Conservation (phyloP, 805 yeast genomes). For the Priceomyces medius region DNA sequence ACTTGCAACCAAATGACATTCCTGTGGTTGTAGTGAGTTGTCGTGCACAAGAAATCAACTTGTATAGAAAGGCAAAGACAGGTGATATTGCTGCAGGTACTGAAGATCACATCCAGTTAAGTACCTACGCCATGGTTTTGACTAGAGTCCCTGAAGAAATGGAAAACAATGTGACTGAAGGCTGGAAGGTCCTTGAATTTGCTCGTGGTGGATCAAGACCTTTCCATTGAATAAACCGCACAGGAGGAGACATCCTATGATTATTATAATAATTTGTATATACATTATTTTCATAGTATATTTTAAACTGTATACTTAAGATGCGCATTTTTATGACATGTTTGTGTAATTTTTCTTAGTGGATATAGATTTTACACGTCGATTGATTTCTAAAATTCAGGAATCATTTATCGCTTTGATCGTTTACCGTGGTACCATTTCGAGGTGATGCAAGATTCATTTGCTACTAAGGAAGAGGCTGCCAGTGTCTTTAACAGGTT, state of each 20-base stretch:
- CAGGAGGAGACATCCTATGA: background rate
- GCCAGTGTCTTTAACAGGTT: constrained; percentile 62
- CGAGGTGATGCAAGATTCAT: constrained; percentile 39
- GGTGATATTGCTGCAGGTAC: constrained; percentile 96
- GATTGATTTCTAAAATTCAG: constrained; percentile 1
- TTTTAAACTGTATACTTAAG: constrained; percentile 1
- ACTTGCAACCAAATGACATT: constrained; percentile 83
- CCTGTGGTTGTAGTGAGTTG: constrained; percentile 94
- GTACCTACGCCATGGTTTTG: constrained; percentile 94
- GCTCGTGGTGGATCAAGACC: constrained; percentile 91
- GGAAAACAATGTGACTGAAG: constrained; percentile 87
- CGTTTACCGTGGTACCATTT: background rate
- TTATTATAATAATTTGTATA: constrained; percentile 1
- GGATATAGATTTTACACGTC: constrained; percentile 3
- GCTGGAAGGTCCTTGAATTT: constrained; percentile 94
- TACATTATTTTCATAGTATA: constrained; percentile 3
- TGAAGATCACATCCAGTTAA: constrained; percentile 86
- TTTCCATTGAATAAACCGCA: constrained; percentile 45
- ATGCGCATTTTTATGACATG: background rate
- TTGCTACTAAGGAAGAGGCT: constrained; percentile 70
- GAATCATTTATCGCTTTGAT: background rate
- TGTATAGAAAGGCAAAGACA: constrained; percentile 84
- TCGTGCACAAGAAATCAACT: constrained; percentile 93
- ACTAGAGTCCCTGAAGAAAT: constrained; percentile 92
- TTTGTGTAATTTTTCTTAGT: constrained; percentile 4